Conservation (phyloP, 352 stramenopile species). For the Pythium aristosporum region DNA sequence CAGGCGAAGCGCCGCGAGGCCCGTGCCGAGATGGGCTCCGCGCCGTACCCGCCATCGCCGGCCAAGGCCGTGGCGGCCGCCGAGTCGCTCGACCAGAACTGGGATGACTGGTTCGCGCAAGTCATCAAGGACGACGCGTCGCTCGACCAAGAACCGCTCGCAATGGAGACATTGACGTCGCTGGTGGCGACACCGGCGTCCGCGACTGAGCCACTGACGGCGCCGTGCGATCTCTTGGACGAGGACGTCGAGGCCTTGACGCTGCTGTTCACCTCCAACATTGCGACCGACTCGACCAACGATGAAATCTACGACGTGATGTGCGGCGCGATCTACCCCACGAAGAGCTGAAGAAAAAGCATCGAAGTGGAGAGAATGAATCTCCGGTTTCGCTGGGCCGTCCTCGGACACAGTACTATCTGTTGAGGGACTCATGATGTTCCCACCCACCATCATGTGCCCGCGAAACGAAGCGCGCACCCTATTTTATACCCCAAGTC, state of each 20-base stretch:
- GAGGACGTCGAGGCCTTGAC: conserved; percentile 19
- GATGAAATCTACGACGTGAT: conserved; percentile 22
- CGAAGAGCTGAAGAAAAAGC: conserved; percentile 1
- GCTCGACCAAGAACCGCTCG: conserved; percentile 11
- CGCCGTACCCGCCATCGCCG: conserved; percentile 12
- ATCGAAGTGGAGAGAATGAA: background rate
- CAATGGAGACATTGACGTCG: background rate
- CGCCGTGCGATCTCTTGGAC: conserved; percentile 8
- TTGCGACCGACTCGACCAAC: conserved; percentile 16
- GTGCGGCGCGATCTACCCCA: conserved; percentile 7
- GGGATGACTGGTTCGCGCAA: conserved; percentile 14
- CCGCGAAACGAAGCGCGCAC: conserved; percentile 1
- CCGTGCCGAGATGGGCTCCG: background rate
- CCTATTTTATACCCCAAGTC: conserved; percentile 9
- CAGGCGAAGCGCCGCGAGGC: conserved; percentile 39
- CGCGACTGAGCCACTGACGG: conserved; percentile 12
- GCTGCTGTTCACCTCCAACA: conserved; percentile 18
- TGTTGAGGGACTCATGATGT: background rate
- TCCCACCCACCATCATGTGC: background rate
- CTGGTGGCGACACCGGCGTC: background rate
- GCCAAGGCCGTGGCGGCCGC: background rate
- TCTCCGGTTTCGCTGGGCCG: background rate
- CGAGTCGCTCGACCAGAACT: conserved; percentile 8
- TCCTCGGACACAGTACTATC: background rate
- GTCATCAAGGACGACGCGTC: conserved; percentile 10